A percentile compares a stretch with the other conserved stretches of the same genome.
Conservation (phyloP, 1,284 basidiomycete genomes). For the Ustilago curta region DNA sequence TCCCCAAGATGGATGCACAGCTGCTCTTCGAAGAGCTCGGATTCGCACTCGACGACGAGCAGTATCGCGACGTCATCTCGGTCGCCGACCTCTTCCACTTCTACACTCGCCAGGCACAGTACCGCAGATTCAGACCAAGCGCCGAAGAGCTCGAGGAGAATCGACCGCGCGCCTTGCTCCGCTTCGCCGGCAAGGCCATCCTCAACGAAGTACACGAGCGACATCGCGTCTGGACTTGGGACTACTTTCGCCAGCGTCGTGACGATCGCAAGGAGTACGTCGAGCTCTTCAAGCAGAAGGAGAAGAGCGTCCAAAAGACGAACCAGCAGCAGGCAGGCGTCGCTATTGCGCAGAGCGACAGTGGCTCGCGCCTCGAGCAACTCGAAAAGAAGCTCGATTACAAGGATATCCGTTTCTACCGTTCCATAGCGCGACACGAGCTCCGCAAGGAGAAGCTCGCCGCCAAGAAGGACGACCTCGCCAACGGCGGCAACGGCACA, state of each 20-base stretch:
- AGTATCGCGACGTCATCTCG: constrained; percentile 94
- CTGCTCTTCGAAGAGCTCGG: constrained; percentile 94
- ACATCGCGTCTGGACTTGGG: constrained; percentile 90
- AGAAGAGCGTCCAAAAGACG: constrained; percentile 66
- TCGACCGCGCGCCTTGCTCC: constrained; percentile 79
- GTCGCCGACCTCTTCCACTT: constrained; percentile 98
- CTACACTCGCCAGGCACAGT: constrained; percentile 87
- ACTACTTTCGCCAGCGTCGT: constrained; percentile 86
- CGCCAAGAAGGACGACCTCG: constrained; percentile 69
- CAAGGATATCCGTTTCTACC: constrained; percentile 97
- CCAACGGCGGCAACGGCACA: constrained; percentile 69
- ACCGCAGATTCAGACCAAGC: constrained; percentile 75
- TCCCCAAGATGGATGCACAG: constrained; percentile 84
- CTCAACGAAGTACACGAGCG: constrained; percentile 86
- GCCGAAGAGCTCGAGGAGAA: constrained; percentile 77
- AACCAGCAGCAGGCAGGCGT: constrained; percentile 60
- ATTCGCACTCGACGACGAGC: constrained; percentile 90
- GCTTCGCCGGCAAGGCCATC: constrained; percentile 86
- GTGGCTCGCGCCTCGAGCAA: constrained; percentile 73
- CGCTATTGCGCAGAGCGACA: constrained; percentile 53
- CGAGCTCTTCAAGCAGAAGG: constrained; percentile 83
- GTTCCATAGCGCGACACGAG: constrained; percentile 91
- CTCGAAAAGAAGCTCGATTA: constrained; percentile 89
- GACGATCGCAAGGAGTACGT: constrained; percentile 88
- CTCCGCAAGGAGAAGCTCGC: constrained; percentile 79